These are phyloP conservation scores for Lentinula lateritia DNA, from an alignment of 768 basidiomycete species.

Conservation along the genomic window DNA sequence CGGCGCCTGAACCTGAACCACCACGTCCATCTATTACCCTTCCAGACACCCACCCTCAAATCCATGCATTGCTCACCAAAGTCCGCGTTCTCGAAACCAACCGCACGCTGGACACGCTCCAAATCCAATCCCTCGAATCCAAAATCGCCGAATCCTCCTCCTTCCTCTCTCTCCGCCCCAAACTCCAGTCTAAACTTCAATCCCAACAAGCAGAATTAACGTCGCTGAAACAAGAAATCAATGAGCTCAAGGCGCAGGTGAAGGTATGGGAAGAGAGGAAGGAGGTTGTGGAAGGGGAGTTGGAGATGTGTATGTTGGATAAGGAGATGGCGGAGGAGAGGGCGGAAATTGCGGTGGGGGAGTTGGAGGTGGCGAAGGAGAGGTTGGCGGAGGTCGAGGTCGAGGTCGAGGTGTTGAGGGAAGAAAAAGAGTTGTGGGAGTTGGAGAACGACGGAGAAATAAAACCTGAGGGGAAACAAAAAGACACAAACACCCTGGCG, in stretches of 20 bases:
- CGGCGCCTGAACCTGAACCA: neutral
- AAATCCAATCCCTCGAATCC: slow-evolving; percentile 78
- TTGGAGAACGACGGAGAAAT: neutral
- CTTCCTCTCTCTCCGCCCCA: slow-evolving; percentile 80
- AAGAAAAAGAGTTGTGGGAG: slow-evolving; percentile 28
- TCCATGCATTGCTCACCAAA: slow-evolving; percentile 80
- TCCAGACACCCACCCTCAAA: slow-evolving; percentile 47
- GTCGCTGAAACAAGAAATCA: slow-evolving; percentile 66
- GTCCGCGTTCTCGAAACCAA: slow-evolving; percentile 82
- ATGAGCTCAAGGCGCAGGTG: slow-evolving; percentile 72
- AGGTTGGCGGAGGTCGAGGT: slow-evolving; percentile 74
- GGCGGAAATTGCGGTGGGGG: slow-evolving; percentile 72
- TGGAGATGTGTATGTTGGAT: slow-evolving; percentile 94
- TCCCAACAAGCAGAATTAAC: slow-evolving; percentile 77
- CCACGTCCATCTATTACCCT: slow-evolving; percentile 8
- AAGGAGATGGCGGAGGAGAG: slow-evolving; percentile 96
- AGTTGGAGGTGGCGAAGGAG: slow-evolving; percentile 77
- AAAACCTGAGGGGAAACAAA: slow-evolving; percentile 13
- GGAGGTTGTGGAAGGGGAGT: slow-evolving; percentile 78
- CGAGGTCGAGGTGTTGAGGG: slow-evolving; percentile 75
- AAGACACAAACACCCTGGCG: neutral
- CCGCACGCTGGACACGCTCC: slow-evolving; percentile 80
- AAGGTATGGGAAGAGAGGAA: slow-evolving; percentile 65
- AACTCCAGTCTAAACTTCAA: slow-evolving; percentile 84
- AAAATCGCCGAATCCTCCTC: slow-evolving; percentile 81